These are phyloP conservation scores for Nannizziopsis arthrosporioides DNA, from an alignment of 2,329 filamentous ascomycete genomes.

Conservation along the genomic window DNA sequence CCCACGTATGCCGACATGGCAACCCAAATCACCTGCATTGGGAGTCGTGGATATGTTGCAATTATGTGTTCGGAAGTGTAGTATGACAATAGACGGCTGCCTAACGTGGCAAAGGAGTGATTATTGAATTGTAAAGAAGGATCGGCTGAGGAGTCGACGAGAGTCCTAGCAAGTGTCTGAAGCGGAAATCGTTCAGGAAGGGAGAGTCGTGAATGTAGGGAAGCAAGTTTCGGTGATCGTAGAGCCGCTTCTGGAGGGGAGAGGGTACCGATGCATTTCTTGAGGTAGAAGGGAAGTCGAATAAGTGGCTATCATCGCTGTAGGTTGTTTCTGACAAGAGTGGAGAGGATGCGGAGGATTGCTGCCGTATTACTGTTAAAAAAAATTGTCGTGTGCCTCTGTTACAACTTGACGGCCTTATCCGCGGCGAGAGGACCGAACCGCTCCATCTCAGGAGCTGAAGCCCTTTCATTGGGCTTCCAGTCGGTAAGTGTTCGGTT, in stretches of 20 bases:
- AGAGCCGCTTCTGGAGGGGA: conserved; percentile 56
- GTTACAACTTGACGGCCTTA: conserved; percentile 27
- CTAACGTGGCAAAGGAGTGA: conserved; percentile 65
- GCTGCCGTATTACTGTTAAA: conserved; percentile 28
- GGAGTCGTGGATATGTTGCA: conserved; percentile 80
- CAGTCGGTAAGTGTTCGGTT: neutral
- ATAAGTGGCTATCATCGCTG: conserved; percentile 20
- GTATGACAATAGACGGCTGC: conserved; percentile 72
- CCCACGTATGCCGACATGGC: conserved; percentile 78
- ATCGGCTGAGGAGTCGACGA: conserved; percentile 80
- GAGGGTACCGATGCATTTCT: conserved; percentile 48
- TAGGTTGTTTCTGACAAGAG: conserved; percentile 21
- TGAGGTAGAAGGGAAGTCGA: conserved; percentile 16
- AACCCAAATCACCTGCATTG: conserved; percentile 75
- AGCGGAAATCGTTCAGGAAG: conserved; percentile 72
- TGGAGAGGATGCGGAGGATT: conserved; percentile 31
- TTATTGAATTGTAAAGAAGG: conserved; percentile 76
- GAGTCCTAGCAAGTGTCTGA: conserved; percentile 70
- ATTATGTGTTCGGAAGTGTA: conserved; percentile 81
- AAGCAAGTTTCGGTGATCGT: conserved; percentile 76
- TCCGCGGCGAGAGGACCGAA: conserved; percentile 38
- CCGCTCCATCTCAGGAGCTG: conserved; percentile 43
- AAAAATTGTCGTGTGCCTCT: conserved; percentile 14
- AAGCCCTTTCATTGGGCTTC: conserved; percentile 37
- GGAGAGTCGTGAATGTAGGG: conserved; percentile 77